Base-by-base conservation (phyloP, 257 asterid genomes). In the Agastache rugosa region DNA sequence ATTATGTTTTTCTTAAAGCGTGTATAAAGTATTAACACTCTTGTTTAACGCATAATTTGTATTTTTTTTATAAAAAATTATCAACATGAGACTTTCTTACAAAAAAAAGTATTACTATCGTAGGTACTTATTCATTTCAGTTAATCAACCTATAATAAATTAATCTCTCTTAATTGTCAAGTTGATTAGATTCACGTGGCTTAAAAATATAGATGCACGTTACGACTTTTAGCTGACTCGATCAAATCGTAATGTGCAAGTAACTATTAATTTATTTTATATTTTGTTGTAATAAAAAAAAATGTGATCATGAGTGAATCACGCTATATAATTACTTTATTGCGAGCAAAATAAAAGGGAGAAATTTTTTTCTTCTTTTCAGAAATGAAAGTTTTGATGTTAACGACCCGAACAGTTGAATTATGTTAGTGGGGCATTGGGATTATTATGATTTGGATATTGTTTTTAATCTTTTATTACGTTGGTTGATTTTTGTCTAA, bases 101-200 rank as follows among this genome's bases (percentile, higher is more conserved):
- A 48, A n/a, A 48, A 47, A 56, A 34, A 29, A 29, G 45, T 19
- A 14, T 67, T 34, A 69, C 37, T 19, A 20, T 27, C 11, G 27
- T 54, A 8, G 19, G 63, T 11, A 6, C 17, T 63, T 41, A 11
- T 48, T 4, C 2, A 54, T 31, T 47, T 29, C 19, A 53, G 14
- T 25, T 63, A 58, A 54, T 63, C 55, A 54, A 42, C 58, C 58
- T 4, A 4, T 45, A 22, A 27, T 44, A 42, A 44, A 61, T 51
- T 53, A 76, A 62, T 63, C 45, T 22, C 20, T 17, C 19, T 72
- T 27, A 45, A 45, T 71, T 63, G 50, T 39, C 42, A 51, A 60
- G 19, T 23, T 61, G 62, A 63, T 71, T 55, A 42, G 27, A n/a
- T 77, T 71, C 25, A 2, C 35, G 65, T 64, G 74, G 74, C 81